phyloP scores from a whole-genome alignment of 2,329 filamentous ascomycete genomes.

The Colletotrichum phormii region DNA sequence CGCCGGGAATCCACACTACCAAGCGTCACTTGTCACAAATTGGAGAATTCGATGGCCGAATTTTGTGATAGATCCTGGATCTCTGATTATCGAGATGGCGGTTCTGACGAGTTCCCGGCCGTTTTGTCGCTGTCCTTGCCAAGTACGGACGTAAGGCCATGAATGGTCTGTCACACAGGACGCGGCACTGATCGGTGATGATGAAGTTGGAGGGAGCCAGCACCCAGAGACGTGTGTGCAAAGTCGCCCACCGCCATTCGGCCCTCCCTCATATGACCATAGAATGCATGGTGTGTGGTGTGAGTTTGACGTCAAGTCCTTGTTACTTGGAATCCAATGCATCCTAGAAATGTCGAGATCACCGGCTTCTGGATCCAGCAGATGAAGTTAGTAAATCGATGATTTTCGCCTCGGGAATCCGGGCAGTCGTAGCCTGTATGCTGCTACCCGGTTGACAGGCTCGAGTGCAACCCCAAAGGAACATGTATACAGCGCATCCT shows the following conservation, averaged over 20 bases:
- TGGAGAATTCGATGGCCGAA: conserved; percentile 10
- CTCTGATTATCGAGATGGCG: conserved; percentile 24
- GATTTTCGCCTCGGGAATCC: neutral
- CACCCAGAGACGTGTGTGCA: neutral
- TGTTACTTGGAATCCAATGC: neutral
- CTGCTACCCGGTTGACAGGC: neutral
- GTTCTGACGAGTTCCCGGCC: neutral
- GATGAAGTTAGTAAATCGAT: neutral
- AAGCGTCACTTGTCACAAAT: conserved; percentile 4
- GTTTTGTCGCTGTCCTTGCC: neutral
- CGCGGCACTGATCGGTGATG: neutral
- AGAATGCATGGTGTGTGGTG: neutral
- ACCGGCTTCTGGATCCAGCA: too few species aligned
- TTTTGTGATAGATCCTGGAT: conserved; percentile 27
- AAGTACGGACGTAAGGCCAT: conserved; percentile 6
- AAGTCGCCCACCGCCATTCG: conserved; percentile 18
- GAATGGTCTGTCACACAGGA: neutral
- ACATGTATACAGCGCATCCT: neutral
- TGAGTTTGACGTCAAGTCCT: neutral
- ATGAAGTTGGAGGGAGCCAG: neutral
- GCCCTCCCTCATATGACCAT: neutral
- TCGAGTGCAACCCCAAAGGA: neutral
- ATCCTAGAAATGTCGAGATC: neutral
- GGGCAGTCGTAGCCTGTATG: neutral
- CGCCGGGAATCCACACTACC: neutral